Evolutionary conservation across 768 basidiomycete genomes (phyloP).

Genomic region (Boletus pseudo-olivaceus): DNA sequence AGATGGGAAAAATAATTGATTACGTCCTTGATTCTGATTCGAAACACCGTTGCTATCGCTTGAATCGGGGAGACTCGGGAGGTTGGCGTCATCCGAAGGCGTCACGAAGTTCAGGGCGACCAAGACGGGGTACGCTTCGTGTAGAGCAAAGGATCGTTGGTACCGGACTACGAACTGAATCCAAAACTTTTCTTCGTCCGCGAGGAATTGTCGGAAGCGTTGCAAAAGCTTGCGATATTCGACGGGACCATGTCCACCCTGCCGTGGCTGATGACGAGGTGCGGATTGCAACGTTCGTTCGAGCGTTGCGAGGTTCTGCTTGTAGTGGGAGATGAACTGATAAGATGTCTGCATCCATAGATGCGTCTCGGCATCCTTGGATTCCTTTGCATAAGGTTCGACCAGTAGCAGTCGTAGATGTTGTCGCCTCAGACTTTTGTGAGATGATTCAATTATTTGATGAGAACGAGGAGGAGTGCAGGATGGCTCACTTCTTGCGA

Average conservation of each 20-base stretch:
- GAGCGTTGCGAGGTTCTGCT: slow-evolving; percentile 64
- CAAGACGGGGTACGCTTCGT: slow-evolving; percentile 59
- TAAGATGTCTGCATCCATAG: slow-evolving; percentile 95
- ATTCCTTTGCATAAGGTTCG: slow-evolving; percentile 67
- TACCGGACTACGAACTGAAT: slow-evolving; percentile 72
- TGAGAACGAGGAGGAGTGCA: slow-evolving; percentile 3
- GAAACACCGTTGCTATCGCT: slow-evolving; percentile 19
- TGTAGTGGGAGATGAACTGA: slow-evolving; percentile 78
- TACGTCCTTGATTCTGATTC: slow-evolving; percentile 40
- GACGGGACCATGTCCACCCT: slow-evolving; percentile 55
- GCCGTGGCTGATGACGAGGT: slow-evolving; percentile 35
- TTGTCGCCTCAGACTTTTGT: slow-evolving; percentile 59
- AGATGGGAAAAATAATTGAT: slow-evolving; percentile 62
- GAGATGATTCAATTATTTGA: slow-evolving; percentile 5
- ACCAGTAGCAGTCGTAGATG: slow-evolving; percentile 68
- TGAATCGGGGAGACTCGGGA: slow-evolving; percentile 22
- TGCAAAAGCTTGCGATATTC: slow-evolving; percentile 85
- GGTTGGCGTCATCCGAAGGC: slow-evolving; percentile 36
- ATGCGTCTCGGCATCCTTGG: slow-evolving; percentile 75
- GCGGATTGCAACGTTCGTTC: slow-evolving; percentile 54
- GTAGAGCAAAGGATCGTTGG: slow-evolving; percentile 66
- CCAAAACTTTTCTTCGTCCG: slow-evolving; percentile 92
- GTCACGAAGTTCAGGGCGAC: slow-evolving; percentile 52
- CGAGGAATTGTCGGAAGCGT: slow-evolving; percentile 86
- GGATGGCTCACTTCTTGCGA: slow-evolving; percentile 69